Conservation (phyloP, 352 stramenopile species). For the Phytopythium ostracodes region DNA sequence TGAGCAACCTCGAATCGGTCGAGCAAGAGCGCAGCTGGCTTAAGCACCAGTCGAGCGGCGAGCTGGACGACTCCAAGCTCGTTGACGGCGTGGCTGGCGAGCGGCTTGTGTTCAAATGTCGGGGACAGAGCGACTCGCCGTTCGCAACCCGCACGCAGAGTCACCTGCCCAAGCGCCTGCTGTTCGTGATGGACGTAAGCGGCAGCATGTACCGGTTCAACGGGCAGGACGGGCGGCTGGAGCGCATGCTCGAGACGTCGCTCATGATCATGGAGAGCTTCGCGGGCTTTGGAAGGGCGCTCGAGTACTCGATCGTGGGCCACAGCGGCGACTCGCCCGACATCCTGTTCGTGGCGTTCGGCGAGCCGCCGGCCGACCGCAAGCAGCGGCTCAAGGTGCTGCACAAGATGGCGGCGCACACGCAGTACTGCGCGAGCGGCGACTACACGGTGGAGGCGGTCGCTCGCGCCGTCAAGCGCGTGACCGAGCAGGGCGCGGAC, state of each 20-base stretch:
- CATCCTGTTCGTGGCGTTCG: constrained; percentile 91
- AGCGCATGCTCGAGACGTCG: constrained; percentile 91
- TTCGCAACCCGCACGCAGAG: constrained; percentile 24
- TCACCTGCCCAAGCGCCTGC: constrained; percentile 71
- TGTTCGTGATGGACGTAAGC: constrained; percentile 93
- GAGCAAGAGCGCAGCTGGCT: constrained; percentile 91
- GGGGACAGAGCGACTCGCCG: constrained; percentile 67
- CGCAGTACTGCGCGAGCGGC: constrained; percentile 91
- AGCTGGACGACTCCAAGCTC: constrained; percentile 94
- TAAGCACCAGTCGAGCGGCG: constrained; percentile 90
- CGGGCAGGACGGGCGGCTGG: constrained; percentile 87
- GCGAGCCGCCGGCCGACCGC: constrained; percentile 71
- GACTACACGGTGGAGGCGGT: constrained; percentile 95
- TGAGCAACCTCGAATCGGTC: constrained; percentile 81
- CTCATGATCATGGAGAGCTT: constrained; percentile 97
- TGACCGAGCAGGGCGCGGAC: constrained; percentile 57
- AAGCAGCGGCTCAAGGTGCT: constrained; percentile 90
- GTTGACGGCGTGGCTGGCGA: constrained; percentile 93
- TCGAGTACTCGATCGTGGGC: constrained; percentile 91
- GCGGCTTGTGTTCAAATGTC: constrained; percentile 91
- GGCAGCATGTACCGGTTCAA: constrained; percentile 95
- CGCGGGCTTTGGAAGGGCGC: constrained; percentile 83
- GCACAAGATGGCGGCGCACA: constrained; percentile 92
- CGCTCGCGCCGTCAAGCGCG: constrained; percentile 63
- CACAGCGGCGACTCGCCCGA: constrained; percentile 88